Percentiles rank a stretch among this genome's conserved stretches.
Conservation (phyloP, 177 flowering plant genomes). For the Vitis hybrid region DNA sequence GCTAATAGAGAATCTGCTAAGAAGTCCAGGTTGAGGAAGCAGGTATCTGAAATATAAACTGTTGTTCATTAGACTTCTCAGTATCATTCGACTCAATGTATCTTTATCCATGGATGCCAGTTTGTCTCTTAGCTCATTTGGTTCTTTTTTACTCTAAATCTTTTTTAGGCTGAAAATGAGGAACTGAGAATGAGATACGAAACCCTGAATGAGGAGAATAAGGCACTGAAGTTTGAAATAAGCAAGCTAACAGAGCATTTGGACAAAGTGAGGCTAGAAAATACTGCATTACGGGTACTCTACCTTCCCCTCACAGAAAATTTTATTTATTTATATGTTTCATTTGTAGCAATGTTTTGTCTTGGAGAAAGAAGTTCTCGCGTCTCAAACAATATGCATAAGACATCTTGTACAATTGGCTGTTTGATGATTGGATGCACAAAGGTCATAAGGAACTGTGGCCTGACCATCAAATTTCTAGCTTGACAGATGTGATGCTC, state of each 20-base stretch:
- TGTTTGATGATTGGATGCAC: not conserved
- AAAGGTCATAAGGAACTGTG: not conserved
- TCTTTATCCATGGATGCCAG: not conserved
- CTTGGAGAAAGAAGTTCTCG: not conserved
- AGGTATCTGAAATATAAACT: not conserved
- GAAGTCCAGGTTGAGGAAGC: constrained; percentile 13
- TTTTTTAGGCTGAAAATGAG: constrained; percentile 2
- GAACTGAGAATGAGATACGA: constrained; percentile 7
- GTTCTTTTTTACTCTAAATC: no score
- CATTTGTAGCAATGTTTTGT: not conserved
- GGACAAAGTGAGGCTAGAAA: constrained; percentile 16
- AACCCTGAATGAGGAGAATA: constrained; percentile 11
- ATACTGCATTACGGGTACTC: constrained; percentile 18
- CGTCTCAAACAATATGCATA: not conserved
- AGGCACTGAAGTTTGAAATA: constrained; percentile 14
- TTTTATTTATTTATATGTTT: no score
- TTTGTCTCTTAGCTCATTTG: not conserved
- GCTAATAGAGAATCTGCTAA: constrained; percentile 12
- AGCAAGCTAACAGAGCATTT: constrained; percentile 6
- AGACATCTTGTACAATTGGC: not conserved
- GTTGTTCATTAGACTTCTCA: not conserved
- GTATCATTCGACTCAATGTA: not conserved
- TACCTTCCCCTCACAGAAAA: no score
- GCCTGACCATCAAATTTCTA: not conserved
- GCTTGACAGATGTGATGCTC: not conserved